Conservation (phyloP, 106 monocot species). For the Vanilla planifolia region DNA sequence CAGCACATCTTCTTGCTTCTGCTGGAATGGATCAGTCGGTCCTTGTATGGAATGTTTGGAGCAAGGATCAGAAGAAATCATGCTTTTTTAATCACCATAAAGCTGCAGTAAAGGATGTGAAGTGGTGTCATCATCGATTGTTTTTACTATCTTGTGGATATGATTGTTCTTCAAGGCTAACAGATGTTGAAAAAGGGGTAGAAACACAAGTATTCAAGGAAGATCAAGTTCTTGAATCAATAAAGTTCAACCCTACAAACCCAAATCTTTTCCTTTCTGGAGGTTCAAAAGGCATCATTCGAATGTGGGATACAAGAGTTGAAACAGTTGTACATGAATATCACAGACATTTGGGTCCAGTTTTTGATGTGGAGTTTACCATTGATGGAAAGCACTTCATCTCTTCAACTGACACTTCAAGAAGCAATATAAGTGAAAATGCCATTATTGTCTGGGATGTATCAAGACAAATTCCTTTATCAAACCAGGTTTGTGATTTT, state of each 20-base stretch:
- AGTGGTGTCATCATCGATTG: conserved; percentile 65
- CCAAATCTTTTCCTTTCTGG: conserved; percentile 72
- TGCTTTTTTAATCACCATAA: conserved; percentile 55
- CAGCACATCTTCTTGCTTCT: conserved; percentile 99
- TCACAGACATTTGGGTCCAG: conserved; percentile 49
- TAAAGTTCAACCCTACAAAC: conserved; percentile 68
- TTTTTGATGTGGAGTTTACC: conserved; percentile 91
- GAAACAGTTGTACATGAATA: conserved; percentile 51
- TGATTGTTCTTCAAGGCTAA: conserved; percentile 63
- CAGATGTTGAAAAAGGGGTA: conserved; percentile 74
- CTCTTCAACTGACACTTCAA: conserved; percentile 74
- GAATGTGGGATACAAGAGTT: conserved; percentile 74
- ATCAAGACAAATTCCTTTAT: conserved; percentile 67
- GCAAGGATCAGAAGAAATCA: conserved; percentile 34
- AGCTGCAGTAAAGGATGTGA: conserved; percentile 80
- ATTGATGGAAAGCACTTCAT: conserved; percentile 72
- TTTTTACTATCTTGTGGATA: conserved; percentile 84
- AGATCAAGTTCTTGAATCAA: conserved; percentile 63
- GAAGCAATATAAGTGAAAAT: conserved; percentile 77
- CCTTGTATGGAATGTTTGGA: conserved; percentile 84
- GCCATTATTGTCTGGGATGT: conserved; percentile 91
- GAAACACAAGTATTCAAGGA: conserved; percentile 62
- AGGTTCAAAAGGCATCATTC: conserved; percentile 69
- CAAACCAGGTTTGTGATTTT: conserved; percentile 87
- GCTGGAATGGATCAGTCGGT: conserved; percentile 87